Percentiles rank a stretch among this genome's conserved stretches.
These are phyloP conservation scores for Coelastrella sp. DNA, from an alignment of 139 green algal genomes.

Conservation along the genomic window DNA sequence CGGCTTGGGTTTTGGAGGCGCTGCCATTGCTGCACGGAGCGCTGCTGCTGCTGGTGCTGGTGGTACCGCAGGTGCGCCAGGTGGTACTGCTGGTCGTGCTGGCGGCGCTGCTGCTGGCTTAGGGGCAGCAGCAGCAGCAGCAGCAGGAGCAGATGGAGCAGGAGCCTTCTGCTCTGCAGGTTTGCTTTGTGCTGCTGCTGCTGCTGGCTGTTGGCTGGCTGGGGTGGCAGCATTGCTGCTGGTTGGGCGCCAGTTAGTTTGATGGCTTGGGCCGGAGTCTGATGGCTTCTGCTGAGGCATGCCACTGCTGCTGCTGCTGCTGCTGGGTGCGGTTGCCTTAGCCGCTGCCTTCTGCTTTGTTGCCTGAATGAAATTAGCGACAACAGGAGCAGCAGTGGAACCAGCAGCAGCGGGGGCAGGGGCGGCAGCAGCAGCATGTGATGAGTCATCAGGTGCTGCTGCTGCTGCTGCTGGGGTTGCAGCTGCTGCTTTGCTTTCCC, in stretches of 20 bases:
- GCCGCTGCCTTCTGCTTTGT: slow-evolving; percentile 38
- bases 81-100: not conserved
- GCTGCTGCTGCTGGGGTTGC: not conserved
- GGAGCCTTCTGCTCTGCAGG: not conserved
- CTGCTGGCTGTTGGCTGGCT: not conserved
- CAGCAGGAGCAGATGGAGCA: not conserved
- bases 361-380: slow-evolving; percentile 42
- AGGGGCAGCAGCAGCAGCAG: not conserved
- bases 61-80: not conserved
- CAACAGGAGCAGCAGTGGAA: slow-evolving; percentile 15
- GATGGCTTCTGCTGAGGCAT: not conserved
- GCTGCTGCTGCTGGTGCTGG: slow-evolving; percentile 24
- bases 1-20: not conserved
- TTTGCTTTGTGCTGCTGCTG: slow-evolving; percentile 5
- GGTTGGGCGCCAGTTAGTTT: not conserved
- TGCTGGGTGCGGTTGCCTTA: not conserved
- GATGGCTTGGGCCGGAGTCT: not conserved
- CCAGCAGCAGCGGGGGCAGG: not conserved
- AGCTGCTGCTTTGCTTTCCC: not conserved
- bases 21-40: slow-evolving; percentile 8
- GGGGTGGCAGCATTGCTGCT: not conserved
- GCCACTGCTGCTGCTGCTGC: slow-evolving; percentile 32
- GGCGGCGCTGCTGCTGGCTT: slow-evolving; percentile 15
- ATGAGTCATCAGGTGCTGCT: not conserved
- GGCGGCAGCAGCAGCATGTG: slow-evolving; percentile 3